Evolutionary conservation across 1,139 yeast genomes (phyloP).

Genomic region (Saccharomyces uvarum): DNA sequence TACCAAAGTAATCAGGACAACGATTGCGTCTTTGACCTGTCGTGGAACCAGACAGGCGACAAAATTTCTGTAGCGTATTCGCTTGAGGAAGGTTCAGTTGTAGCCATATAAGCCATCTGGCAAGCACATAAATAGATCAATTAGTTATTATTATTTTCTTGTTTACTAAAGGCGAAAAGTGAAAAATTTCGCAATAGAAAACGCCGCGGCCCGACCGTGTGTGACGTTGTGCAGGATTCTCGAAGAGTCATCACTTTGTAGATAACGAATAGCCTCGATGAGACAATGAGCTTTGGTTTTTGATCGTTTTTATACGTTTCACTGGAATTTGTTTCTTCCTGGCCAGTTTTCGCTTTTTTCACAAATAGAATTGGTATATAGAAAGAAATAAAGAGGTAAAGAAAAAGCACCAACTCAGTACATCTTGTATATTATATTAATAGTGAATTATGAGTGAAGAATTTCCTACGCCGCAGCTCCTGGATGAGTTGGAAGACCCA

Average conservation of each 20-base stretch:
- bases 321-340: background rate
- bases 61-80: slow-evolving; percentile 13
- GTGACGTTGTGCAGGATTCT: background rate
- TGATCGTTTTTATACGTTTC: background rate
- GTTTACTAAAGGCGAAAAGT: background rate
- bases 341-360: background rate
- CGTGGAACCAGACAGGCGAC: slow-evolving; percentile 13
- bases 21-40: slow-evolving; percentile 12
- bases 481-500: slow-evolving; percentile 6
- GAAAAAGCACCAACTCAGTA: background rate
- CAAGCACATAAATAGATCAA: background rate
- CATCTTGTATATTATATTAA: background rate
- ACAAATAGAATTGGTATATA: background rate
- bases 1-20: slow-evolving; percentile 5
- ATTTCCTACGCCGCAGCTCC: slow-evolving; percentile 9
- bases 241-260: background rate
- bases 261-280: background rate
- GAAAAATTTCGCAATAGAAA: background rate
- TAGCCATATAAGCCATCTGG: slow-evolving; percentile 6
- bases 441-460: slow-evolving; percentile 10
- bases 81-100: slow-evolving; percentile 10
- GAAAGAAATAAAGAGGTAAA: background rate
- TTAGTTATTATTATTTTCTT: background rate
- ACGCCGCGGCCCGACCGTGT: background rate
- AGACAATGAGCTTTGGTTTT: background rate